Conservation (phyloP, 495 filamentous ascomycete species). For the Penicillium cinerascens region DNA sequence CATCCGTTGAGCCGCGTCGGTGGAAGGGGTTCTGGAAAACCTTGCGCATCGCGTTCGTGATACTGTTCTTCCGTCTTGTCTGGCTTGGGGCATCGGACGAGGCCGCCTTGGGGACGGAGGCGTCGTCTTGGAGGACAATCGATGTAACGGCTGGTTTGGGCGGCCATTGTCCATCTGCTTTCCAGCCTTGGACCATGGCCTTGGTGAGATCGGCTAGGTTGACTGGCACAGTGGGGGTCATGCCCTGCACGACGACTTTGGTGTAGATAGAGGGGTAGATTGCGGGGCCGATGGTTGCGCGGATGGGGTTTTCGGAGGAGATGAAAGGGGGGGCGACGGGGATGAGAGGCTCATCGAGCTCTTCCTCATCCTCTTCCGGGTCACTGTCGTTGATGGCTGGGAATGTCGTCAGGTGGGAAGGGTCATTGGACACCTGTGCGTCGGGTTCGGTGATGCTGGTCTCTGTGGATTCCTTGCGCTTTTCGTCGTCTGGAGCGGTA, state of each 20-base stretch:
- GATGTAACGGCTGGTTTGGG: constrained; percentile 51
- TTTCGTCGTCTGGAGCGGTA: constrained; percentile 22
- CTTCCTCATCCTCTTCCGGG: constrained; percentile 24
- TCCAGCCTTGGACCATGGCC: constrained; percentile 89
- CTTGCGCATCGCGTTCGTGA: constrained; percentile 44
- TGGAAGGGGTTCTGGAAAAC: constrained; percentile 46
- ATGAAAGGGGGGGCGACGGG: constrained; percentile 65
- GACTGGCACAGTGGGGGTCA: constrained; percentile 80
- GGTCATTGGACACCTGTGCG: constrained; percentile 2
- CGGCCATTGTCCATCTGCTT: constrained; percentile 91
- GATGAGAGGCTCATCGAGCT: constrained; percentile 45
- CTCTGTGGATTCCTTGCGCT: constrained; percentile 28
- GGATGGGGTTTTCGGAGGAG: constrained; percentile 64
- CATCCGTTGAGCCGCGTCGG: constrained; percentile 33
- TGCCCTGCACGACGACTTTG: constrained; percentile 73
- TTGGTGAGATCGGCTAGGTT: constrained; percentile 77
- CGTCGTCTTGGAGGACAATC: constrained; percentile 34
- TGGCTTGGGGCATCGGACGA: constrained; percentile 16
- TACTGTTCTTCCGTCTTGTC: constrained; percentile 33
- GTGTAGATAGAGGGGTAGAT: constrained; percentile 82
- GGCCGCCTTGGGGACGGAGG: constrained; percentile 22
- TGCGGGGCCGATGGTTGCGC: constrained; percentile 64
- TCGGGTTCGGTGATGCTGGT: constrained; percentile 35
- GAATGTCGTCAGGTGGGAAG: constrained; percentile 2
- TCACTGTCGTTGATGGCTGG: constrained; percentile 14